Conservation (phyloP, 441 rosid genomes). For the Pelargonium citronellum region DNA sequence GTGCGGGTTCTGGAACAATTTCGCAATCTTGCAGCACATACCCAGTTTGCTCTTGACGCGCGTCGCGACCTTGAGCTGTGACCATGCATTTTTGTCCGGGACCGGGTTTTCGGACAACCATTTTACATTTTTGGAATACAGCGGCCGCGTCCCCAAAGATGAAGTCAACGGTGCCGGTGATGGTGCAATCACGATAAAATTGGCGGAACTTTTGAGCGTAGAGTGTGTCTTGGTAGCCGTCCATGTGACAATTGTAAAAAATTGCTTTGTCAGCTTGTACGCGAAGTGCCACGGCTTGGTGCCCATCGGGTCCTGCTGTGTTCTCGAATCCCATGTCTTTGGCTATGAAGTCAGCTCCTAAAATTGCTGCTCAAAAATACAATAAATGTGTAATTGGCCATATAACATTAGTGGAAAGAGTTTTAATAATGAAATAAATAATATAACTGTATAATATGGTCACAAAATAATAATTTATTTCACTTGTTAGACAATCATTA, state of each 20-base stretch:
- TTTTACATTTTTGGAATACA: neutral
- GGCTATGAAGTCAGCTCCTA: slow-evolving; percentile 32
- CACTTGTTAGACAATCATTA: too few species aligned
- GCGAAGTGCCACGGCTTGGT: neutral
- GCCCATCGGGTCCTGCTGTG: neutral
- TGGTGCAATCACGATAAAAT: neutral
- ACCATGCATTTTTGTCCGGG: neutral
- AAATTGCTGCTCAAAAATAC: neutral
- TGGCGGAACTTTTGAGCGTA: neutral
- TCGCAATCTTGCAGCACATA: neutral
- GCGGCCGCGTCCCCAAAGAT: neutral
- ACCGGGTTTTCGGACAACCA: neutral
- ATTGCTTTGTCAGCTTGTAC: neutral
- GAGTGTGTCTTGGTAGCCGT: neutral
- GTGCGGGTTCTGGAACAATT: neutral
- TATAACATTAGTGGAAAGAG: neutral
- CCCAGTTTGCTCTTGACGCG: neutral
- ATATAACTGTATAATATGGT: too few species aligned
- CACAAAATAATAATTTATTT: too few species aligned
- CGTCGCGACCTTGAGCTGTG: neutral
- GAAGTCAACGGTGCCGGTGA: neutral
- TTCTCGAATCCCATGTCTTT: neutral
- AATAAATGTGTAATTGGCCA: neutral
- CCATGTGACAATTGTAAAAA: neutral
- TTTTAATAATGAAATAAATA: too few species aligned